phyloP scores from a whole-genome alignment of 148 eudicot species.

The Simmondsia chinensis region DNA sequence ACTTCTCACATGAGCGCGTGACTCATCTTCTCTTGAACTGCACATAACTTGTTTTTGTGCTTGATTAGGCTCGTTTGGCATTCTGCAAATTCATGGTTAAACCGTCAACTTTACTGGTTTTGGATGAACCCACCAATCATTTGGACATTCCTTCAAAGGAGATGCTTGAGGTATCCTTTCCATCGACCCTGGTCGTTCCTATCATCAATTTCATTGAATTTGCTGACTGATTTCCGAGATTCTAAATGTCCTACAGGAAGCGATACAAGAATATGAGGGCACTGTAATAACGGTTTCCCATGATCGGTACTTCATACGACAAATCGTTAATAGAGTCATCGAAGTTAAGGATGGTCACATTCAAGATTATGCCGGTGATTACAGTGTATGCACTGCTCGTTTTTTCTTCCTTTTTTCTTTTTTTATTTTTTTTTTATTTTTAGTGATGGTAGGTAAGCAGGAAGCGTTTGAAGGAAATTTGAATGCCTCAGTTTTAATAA shows the following conservation, averaged over 20 bases:
- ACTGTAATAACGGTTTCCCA: constrained; percentile 94
- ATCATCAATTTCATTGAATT: no score
- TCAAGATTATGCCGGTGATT: constrained; percentile 81
- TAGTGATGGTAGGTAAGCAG: no score
- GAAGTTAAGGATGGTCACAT: constrained; percentile 77
- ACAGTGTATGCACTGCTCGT: constrained; percentile 52
- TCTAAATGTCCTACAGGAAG: constrained; percentile 43
- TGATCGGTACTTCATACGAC: constrained; percentile 86
- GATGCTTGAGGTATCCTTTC: constrained; percentile 99
- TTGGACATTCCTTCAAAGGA: constrained; percentile 96
- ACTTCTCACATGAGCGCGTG: no score
- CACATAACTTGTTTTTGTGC: constrained; percentile 5
- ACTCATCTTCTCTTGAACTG: no score
- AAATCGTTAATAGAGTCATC: constrained; percentile 89
- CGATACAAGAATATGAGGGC: constrained; percentile 81
- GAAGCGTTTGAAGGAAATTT: no score
- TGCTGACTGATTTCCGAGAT: not conserved
- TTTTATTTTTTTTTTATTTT: not conserved
- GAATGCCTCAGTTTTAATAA: no score
- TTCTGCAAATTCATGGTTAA: constrained; percentile 98
- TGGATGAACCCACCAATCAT: constrained; percentile 97
- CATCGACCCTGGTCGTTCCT: no score
- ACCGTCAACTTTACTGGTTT: constrained; percentile 82
- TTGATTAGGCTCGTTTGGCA: constrained; percentile 72
- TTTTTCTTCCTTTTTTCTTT: not conserved